Conservation (phyloP, 108 stramenopile species). For the Cyclotella kingstonii region DNA sequence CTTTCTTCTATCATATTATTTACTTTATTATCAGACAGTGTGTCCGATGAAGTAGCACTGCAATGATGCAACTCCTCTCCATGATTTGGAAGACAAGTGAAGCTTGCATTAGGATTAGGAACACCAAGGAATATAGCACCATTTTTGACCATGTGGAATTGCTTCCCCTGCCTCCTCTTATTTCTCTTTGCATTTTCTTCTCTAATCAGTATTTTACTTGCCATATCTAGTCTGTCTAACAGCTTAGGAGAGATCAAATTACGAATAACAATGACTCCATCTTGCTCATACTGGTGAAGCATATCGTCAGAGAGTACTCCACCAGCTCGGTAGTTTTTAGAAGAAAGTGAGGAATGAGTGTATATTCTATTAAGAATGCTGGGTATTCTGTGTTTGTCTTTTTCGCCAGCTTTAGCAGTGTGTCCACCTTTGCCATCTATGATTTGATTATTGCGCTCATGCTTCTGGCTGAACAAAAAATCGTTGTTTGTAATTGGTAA, state of each 20-base stretch:
- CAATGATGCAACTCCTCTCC: constrained; percentile 8
- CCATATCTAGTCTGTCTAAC: constrained; percentile 32
- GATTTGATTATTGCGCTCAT: no score
- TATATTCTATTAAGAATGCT: no score
- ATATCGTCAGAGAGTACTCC: constrained; percentile 33
- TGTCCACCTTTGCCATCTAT: no score
- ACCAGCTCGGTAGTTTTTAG: constrained; percentile 34
- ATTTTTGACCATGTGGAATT: constrained; percentile 66
- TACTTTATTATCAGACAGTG: constrained; percentile 12
- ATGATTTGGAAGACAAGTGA: background rate
- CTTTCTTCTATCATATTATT: no score
- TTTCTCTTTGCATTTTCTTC: background rate
- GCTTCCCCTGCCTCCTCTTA: constrained; percentile 25
- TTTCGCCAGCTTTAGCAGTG: no score
- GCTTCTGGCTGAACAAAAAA: no score
- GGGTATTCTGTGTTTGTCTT: no score
- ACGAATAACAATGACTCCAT: constrained; percentile 37
- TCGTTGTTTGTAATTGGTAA: no score
- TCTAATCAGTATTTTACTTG: constrained; percentile 13
- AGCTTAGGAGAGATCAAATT: constrained; percentile 35
- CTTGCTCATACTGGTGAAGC: constrained; percentile 26
- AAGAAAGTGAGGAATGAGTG: constrained; percentile 21
- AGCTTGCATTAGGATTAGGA: constrained; percentile 13
- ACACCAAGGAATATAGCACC: constrained; percentile 57
- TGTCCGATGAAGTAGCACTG: constrained; percentile 39